phyloP scores from a whole-genome alignment of 108 stramenopile species.

The Nitzschia sp. region DNA sequence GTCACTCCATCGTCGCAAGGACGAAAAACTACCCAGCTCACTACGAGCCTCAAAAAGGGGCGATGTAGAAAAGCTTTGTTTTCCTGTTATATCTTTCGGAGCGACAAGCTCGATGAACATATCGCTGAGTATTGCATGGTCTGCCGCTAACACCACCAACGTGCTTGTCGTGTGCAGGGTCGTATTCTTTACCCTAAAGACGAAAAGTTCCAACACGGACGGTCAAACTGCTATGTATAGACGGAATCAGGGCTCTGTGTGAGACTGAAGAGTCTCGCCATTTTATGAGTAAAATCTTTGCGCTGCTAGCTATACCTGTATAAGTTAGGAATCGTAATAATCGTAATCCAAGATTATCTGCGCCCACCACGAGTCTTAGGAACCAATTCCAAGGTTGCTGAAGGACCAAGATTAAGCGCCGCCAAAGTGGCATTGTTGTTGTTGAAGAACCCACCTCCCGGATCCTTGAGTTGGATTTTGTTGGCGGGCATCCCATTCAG shows the following conservation, averaged over 20 bases:
- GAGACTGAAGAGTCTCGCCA: too few species aligned
- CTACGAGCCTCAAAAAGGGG: slow-evolving; percentile 60
- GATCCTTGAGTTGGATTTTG: slow-evolving; percentile 83
- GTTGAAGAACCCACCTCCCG: slow-evolving; percentile 65
- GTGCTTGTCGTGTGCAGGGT: too few species aligned
- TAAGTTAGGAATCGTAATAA: too few species aligned
- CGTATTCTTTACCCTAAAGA: too few species aligned
- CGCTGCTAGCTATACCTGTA: too few species aligned
- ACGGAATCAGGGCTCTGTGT: too few species aligned
- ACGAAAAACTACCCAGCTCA: slow-evolving; percentile 73
- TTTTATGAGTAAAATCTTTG: too few species aligned
- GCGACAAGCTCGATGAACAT: slow-evolving; percentile 1
- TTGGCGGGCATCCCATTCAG: slow-evolving; percentile 83
- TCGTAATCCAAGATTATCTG: too few species aligned
- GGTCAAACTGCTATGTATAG: too few species aligned
- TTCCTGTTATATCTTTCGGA: slow-evolving; percentile 47
- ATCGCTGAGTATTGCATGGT: too few species aligned
- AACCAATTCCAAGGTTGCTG: slow-evolving; percentile 64
- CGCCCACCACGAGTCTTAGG: slow-evolving; percentile 81
- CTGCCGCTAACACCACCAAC: too few species aligned
- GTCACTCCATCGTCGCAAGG: slow-evolving; percentile 32
- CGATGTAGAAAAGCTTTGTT: slow-evolving; percentile 66
- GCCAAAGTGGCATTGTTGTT: slow-evolving; percentile 68
- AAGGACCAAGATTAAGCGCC: slow-evolving; percentile 73
- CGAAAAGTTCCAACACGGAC: too few species aligned